Percentiles rank a stretch among this genome's conserved stretches.
Evolutionary conservation across 176 grass and related monocot species (phyloP).

Genomic region (Chloris gayana): DNA sequence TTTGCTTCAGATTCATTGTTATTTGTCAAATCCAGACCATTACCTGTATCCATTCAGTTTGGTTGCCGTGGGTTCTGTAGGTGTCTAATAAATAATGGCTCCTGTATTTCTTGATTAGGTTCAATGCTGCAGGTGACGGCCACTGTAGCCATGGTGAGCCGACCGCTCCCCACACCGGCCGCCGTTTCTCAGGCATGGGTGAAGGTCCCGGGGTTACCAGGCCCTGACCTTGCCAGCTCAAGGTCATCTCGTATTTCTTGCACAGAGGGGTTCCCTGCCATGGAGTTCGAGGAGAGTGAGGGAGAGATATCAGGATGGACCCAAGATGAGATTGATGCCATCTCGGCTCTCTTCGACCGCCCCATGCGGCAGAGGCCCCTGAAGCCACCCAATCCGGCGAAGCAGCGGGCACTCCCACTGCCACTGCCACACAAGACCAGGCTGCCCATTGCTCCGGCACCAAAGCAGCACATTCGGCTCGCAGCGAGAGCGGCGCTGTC

Average conservation of each 20-base stretch:
- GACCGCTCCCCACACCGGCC: background rate
- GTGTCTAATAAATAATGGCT: background rate
- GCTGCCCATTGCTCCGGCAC: conserved; percentile 37
- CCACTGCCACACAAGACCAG: conserved; percentile 59
- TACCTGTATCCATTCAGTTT: background rate
- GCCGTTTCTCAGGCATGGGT: background rate
- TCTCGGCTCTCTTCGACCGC: conserved; percentile 74
- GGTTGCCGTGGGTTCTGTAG: background rate
- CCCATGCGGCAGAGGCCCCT: conserved; percentile 47
- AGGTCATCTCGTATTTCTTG: conserved; percentile 4
- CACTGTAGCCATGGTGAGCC: background rate
- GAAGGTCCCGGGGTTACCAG: background rate
- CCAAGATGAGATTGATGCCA: conserved; percentile 70
- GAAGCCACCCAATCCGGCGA: conserved; percentile 42
- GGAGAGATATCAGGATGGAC: conserved; percentile 48
- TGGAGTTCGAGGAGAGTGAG: conserved; percentile 5
- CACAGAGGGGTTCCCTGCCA: background rate
- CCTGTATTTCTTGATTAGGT: background rate
- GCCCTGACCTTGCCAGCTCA: background rate
- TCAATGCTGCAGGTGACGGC: background rate
- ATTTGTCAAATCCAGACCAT: background rate
- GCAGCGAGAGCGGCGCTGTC: conserved; percentile 35
- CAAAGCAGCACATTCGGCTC: conserved; percentile 58
- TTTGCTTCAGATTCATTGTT: background rate
- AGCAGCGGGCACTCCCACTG: conserved; percentile 44